Base-by-base conservation (phyloP, 1,139 yeast genomes). In the Yamadazyma membranifaciens region DNA sequence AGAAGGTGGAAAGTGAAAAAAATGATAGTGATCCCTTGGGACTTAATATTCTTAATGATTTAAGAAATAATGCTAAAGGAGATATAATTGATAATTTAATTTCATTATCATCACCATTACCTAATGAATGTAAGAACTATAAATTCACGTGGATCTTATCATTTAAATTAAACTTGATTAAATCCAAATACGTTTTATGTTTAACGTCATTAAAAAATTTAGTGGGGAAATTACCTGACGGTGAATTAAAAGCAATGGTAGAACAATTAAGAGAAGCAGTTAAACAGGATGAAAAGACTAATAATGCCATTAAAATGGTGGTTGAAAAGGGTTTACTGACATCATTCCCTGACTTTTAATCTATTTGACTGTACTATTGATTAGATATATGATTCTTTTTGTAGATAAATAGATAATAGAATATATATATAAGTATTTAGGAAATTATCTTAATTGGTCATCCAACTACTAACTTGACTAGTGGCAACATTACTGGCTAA, bases 401-500 rank as follows among this genome's bases (percentile, higher is more conserved):
- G 24, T 20, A 20, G 24, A 20, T 20, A 20, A 20, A 20, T 20
- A 20, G 24, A 20, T 20, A 20, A 20, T 20, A 20, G 24, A 20
- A 20, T 20, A 20, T 20, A 20, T 20, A 20, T 13, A 22, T n/a
- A 20, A 20, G 7, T 20, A 20, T 20, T 20, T 20, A 5, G 24
- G 24, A 6, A n/a, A 20, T 20, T 20, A 7, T 5, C 5, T 28
- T 52, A 74, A 22, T 67, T 55, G 40, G 66, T 75, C 35, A 80
- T 67, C 86, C 86, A 80, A 35, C 69, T 66, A 45, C 78, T 83
- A 1, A 78, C 83, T 51, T 79, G 84, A 31, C 69, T 62, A 40
- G 80, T 60, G 4, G 85, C 85, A 9, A 78, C 78, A 16, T 64
- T 63, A 3, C 80, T 67, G 0, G 83, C 81, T 40, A 80, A 56